Conservation (phyloP, 2,329 filamentous ascomycete species). For the Sclerotinia borealis region DNA sequence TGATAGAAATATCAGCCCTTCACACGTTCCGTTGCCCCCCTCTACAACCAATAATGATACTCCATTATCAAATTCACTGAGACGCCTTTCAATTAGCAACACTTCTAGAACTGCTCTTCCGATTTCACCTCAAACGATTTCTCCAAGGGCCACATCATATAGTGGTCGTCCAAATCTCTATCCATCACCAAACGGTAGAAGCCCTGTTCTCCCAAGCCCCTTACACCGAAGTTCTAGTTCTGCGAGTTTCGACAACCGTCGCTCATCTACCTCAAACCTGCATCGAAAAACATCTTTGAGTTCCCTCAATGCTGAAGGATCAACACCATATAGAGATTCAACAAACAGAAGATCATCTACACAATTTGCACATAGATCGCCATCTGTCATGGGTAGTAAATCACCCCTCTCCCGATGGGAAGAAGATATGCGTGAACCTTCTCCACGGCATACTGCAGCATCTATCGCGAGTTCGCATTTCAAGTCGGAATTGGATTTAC, state of each 20-base stretch:
- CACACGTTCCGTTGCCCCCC: conserved; percentile 13
- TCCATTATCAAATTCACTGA: conserved; percentile 34
- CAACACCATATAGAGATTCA: conserved; percentile 33
- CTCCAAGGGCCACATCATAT: conserved; percentile 5
- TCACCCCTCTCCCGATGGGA: conserved; percentile 35
- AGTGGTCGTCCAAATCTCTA: conserved; percentile 16
- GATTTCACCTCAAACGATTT: conserved; percentile 16
- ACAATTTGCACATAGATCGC: conserved; percentile 32
- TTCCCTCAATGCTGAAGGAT: conserved; percentile 36
- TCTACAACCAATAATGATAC: conserved; percentile 21
- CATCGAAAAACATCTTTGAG: conserved; percentile 38
- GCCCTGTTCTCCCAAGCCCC: conserved; percentile 25
- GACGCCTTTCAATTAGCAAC: conserved; percentile 35
- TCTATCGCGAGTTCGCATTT: conserved; percentile 35
- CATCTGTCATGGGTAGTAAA: conserved; percentile 33
- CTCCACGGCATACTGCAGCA: conserved; percentile 42
- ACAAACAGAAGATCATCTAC: conserved; percentile 38
- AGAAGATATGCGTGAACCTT: conserved; percentile 29
- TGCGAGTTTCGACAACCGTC: conserved; percentile 36
- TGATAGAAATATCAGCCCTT: conserved; percentile 14
- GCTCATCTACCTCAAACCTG: conserved; percentile 38
- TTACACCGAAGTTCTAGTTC: conserved; percentile 38
- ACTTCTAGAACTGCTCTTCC: conserved; percentile 18
- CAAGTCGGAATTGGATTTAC: conserved; percentile 29
- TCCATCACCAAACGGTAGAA: conserved; percentile 25